Conservation (phyloP, 495 filamentous ascomycete species). For the Podospora fimiseda region DNA sequence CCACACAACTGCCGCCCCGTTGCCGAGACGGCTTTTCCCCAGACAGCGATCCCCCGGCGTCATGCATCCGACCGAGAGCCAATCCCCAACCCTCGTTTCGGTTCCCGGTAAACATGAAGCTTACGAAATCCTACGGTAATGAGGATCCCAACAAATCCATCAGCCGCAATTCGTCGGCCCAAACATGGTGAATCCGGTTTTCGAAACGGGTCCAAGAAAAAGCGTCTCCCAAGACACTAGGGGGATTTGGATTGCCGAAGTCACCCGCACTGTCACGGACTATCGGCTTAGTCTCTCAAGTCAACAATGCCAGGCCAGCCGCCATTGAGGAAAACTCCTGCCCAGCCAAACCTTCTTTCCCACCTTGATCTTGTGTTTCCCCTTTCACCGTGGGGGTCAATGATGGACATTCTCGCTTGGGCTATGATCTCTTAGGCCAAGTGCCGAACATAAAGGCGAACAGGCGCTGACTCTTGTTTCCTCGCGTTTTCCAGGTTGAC, state of each 20-base stretch:
- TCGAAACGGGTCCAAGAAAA: no score
- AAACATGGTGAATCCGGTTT: no score
- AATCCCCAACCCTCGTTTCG: not conserved
- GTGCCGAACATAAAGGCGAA: constrained; percentile 11
- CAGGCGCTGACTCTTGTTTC: constrained; percentile 6
- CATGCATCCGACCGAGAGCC: not conserved
- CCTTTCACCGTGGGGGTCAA: constrained; percentile 1
- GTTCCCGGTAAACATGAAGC: not conserved
- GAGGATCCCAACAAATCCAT: not conserved
- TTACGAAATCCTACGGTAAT: not conserved
- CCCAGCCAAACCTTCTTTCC: no score
- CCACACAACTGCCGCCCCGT: not conserved
- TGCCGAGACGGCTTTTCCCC: not conserved
- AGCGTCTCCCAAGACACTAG: not conserved
- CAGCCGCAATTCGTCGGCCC: no score
- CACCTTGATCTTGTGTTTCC: no score
- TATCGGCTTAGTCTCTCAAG: not conserved
- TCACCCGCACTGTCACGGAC: not conserved
- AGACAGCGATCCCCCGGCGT: not conserved
- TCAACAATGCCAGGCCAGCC: no score
- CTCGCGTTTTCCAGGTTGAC: not conserved
- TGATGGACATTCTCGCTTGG: not conserved
- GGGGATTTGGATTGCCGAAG: not conserved
- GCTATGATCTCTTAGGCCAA: constrained; percentile 1
- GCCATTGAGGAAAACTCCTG: no score